Percentiles rank a stretch among this genome's conserved stretches.
Evolutionary conservation across 169 alveolate species (phyloP).

Genomic region (Plasmodium vivax): DNA sequence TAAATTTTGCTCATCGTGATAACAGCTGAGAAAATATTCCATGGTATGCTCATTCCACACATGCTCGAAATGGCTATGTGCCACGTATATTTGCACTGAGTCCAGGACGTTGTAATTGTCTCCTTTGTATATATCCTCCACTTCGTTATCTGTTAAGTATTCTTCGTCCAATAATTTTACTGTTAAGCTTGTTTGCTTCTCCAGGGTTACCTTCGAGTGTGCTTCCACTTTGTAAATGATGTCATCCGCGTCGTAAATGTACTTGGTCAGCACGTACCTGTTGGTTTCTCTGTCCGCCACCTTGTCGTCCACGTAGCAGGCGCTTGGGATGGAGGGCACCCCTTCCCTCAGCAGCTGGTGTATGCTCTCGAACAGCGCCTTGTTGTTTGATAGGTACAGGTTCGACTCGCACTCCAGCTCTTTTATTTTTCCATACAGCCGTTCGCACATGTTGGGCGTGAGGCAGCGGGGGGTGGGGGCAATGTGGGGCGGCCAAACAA

Average conservation of each 20-base stretch:
- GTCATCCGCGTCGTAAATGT: constrained; percentile 66
- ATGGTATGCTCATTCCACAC: constrained; percentile 67
- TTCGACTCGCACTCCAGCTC: constrained; percentile 64
- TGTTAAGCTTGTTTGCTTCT: constrained; percentile 16
- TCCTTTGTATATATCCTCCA: constrained; percentile 28
- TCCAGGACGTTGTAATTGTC: constrained; percentile 59
- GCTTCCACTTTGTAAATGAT: constrained; percentile 74
- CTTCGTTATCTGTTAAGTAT: constrained; percentile 53
- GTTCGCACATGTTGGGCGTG: constrained; percentile 27
- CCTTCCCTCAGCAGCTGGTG: constrained; percentile 53
- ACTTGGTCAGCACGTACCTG: constrained; percentile 62
- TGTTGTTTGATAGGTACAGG: constrained; percentile 54
- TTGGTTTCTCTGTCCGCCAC: constrained; percentile 67
- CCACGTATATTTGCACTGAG: constrained; percentile 62
- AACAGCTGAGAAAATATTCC: constrained; percentile 61
- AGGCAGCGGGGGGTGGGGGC: neutral
- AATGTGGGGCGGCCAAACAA: neutral
- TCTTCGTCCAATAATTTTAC: constrained; percentile 22
- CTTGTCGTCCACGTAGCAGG: constrained; percentile 41
- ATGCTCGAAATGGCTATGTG: constrained; percentile 38
- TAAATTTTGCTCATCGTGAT: constrained; percentile 44
- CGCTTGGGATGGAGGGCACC: constrained; percentile 55
- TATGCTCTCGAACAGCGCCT: constrained; percentile 48
- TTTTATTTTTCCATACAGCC: constrained; percentile 39
- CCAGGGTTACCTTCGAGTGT: constrained; percentile 55